Base-by-base conservation (phyloP, 129 eudicot species). In the Gnaphalium uliginosum region DNA sequence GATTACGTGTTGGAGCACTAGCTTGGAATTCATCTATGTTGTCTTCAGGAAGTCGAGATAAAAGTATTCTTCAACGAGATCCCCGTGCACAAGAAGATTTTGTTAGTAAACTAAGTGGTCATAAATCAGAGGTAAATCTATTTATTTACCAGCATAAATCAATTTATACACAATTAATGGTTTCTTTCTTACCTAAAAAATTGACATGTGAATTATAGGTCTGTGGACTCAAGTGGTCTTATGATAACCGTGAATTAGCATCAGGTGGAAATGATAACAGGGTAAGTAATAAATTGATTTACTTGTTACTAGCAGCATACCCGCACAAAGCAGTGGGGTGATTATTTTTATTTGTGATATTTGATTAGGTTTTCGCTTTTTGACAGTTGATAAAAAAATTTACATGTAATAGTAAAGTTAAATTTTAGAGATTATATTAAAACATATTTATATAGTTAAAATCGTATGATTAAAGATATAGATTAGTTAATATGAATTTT, bases 211-310 rank as follows among this genome's bases (percentile, higher is more conserved):
- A 70, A 21, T 39, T 77, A 57, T 78, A 94, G 98, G 98, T 94
- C 75, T 94, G 98, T 81, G 98, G 98, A 25, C 85, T 94, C 72
- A 94, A 94, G 85, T 94, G 98, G 98, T 94, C 98, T 29, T 94
- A 90, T 29, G 97, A 94, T 80, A 94, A 90, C 58, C 97, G 98
- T 8, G 97, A 94, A 75, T 80, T 94, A 78, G 98, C 98, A 71
- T 94, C 98, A 7, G 98, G 98, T 72, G 98, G 98, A 75, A 94
- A 94, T 68, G 98, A 94, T 70, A 94, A 94, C 78, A 73, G 87
- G 67, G 98, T 94, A 84, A 80, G 91, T 85, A 18, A 68, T 63
- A 51, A 19, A 64, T 58, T 32, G 19, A 13, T n/a, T 71, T 33
- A 72, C 51, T 30, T 75, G 27, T 14, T 35, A 3, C n/a, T n/a